These are phyloP conservation scores for Garcia nutans DNA, from an alignment of 345 rosid genomes.

Conservation along the genomic window DNA sequence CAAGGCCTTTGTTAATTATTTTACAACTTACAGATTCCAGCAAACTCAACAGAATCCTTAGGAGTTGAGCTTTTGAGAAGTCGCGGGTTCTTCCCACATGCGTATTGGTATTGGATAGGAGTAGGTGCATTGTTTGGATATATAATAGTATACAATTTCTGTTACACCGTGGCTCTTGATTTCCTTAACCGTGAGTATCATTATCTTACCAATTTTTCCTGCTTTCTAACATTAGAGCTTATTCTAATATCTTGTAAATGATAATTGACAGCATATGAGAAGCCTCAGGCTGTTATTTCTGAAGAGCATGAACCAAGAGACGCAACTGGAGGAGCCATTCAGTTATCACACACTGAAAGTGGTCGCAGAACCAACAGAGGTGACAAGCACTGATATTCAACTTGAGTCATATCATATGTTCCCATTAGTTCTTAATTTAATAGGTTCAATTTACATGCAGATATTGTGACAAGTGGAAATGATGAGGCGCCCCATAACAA, in stretches of 20 bases:
- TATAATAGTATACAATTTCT: conserved; percentile 40
- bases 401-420: not conserved
- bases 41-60: conserved; percentile 30
- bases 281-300: conserved; percentile 40
- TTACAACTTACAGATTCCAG: conserved; percentile 20
- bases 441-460: conserved; percentile 3
- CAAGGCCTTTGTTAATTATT: not conserved
- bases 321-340: conserved; percentile 7
- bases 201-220: not conserved
- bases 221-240: not conserved
- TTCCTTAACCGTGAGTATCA: conserved; percentile 52
- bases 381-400: not conserved
- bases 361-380: not conserved
- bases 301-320: conserved; percentile 21
- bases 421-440: not conserved
- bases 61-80: conserved; percentile 49
- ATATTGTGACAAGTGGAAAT: not conserved
- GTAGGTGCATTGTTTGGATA: conserved; percentile 42
- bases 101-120: conserved; percentile 78
- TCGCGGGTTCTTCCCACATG: conserved; percentile 47
- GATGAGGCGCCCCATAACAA: conserved; percentile 19
- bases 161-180: conserved; percentile 43
- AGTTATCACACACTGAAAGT: conserved; percentile 3
- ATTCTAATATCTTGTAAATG: not conserved
- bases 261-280: conserved; percentile 51